Evolutionary conservation across 371 early-diverging fungal species (phyloP).

Genomic region (Mucor lusitanicus): DNA sequence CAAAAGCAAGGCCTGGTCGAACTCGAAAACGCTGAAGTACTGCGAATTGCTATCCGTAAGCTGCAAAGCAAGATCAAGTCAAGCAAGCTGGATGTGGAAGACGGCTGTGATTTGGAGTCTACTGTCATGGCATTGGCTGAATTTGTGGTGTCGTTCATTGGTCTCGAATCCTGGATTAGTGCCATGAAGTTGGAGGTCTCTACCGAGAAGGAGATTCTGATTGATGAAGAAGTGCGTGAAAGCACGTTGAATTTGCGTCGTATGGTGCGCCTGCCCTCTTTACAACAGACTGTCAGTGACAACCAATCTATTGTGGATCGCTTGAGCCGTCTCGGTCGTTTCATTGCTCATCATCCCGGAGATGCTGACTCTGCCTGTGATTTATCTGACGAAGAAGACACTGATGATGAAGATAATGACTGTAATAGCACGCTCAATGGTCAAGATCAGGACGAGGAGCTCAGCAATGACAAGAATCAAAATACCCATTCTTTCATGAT

Average conservation of each 20-base stretch:
- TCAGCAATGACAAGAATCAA: slow-evolving; percentile 1
- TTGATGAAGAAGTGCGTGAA: slow-evolving; percentile 13
- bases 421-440: not conserved
- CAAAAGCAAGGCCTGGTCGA: slow-evolving; percentile 30
- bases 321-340: slow-evolving; percentile 28
- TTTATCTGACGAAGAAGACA: slow-evolving; percentile 17
- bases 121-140: slow-evolving; percentile 37
- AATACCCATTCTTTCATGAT: slow-evolving; percentile 7
- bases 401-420: not conserved
- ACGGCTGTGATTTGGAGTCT: slow-evolving; percentile 21
- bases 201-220: slow-evolving; percentile 10
- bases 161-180: slow-evolving; percentile 44
- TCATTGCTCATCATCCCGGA: slow-evolving; percentile 21
- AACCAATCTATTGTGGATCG: slow-evolving; percentile 32
- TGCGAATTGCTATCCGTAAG: slow-evolving; percentile 12
- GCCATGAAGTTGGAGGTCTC: slow-evolving; percentile 22
- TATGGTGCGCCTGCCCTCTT: slow-evolving; percentile 28
- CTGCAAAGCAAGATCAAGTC: not conserved
- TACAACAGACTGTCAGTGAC: slow-evolving; percentile 4
- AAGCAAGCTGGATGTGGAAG: not conserved
- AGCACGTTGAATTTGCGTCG: slow-evolving; percentile 28
- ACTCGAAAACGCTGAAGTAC: slow-evolving; percentile 24
- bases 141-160: slow-evolving; percentile 36
- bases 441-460: not conserved
- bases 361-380: slow-evolving; percentile 40